Base-by-base conservation (phyloP, 495 filamentous ascomycete species). In the Jackrogersella minutella region DNA sequence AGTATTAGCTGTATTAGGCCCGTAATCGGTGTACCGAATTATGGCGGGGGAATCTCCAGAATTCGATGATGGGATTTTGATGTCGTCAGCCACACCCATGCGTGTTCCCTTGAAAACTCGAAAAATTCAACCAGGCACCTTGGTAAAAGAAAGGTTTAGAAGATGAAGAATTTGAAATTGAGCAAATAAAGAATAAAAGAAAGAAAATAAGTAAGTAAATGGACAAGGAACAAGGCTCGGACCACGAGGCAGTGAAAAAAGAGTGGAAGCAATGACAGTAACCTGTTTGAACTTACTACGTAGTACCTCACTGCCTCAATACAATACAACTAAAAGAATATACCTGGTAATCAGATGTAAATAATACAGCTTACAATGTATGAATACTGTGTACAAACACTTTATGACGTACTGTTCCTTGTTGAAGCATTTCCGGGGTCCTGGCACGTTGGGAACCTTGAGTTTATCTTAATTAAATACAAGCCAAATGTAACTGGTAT, bases 21-120 rank as follows among this genome's bases (percentile, higher is more conserved):
- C 54, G 53, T 52, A n/a, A n/a, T n/a, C n/a, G n/a, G n/a, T n/a
- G n/a, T n/a, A n/a, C n/a, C n/a, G n/a, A n/a, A n/a, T n/a, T 46
- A 65, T 65, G 49, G 62, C 55, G 62, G 62, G n/a, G 62, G 62
- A 47, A 58, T 52, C 49, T 43, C 51, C 34, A 47, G 16, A 22
- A 39, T 9, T 53, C 14, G 16, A 21, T 34, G 40, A n/a, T 24
- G 37, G 31, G 14, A 19, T 41, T 58, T 7, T 37, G 16, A 63
- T 64, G 54, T 49, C 46, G 41, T 68, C 59, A 68, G 65, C 59
- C 65, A 63, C 58, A 58, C n/a, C n/a, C 31, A 21, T n/a, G 17
- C 50, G 17, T 57, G 31, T 31, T 43, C 22, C 3, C 16, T 56
- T 24, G 33, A 41, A 56, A 46, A 21, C 39, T 5, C 9, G 11